A percentile compares a stretch with the other conserved stretches of the same genome.
phyloP scores from a whole-genome alignment of 805 yeast genomes.

The Diddensiella santjacobensis region DNA sequence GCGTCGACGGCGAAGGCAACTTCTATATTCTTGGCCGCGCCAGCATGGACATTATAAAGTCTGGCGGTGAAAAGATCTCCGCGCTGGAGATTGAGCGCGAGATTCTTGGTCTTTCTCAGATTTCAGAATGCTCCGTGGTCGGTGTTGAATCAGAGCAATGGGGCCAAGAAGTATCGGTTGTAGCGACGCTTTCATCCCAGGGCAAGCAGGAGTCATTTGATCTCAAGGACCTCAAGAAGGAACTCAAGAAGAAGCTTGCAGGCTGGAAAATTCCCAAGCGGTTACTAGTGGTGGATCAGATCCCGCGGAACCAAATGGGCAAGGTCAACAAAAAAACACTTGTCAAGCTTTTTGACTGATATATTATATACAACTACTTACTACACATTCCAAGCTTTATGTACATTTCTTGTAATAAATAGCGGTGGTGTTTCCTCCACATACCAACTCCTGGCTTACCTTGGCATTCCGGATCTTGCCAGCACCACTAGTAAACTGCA shows the following conservation, averaged over 20 bases:
- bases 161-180: constrained; percentile 35
- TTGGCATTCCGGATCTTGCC: constrained; percentile 28
- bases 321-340: constrained; percentile 34
- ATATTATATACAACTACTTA: neutral
- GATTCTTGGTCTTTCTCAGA: constrained; percentile 29
- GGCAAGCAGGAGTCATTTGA: constrained; percentile 18
- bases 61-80: constrained; percentile 35
- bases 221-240: constrained; percentile 24
- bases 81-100: constrained; percentile 36
- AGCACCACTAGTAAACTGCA: constrained; percentile 25
- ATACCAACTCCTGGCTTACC: constrained; percentile 54
- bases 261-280: constrained; percentile 34
- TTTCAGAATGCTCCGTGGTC: constrained; percentile 33
- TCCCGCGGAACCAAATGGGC: constrained; percentile 36
- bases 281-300: constrained; percentile 28
- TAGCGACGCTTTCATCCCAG: constrained; percentile 23
- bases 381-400: constrained; percentile 4
- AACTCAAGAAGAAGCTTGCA: constrained; percentile 25
- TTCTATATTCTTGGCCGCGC: constrained; percentile 42
- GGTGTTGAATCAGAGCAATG: constrained; percentile 31
- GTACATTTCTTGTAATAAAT: constrained; percentile 47
- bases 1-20: constrained; percentile 42
- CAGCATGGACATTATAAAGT: constrained; percentile 36
- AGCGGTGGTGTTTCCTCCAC: constrained; percentile 62
- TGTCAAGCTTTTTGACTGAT: constrained; percentile 20